Evolutionary conservation across 2,329 filamentous ascomycete genomes (phyloP).

Genomic region (Knoxdaviesia capensis): DNA sequence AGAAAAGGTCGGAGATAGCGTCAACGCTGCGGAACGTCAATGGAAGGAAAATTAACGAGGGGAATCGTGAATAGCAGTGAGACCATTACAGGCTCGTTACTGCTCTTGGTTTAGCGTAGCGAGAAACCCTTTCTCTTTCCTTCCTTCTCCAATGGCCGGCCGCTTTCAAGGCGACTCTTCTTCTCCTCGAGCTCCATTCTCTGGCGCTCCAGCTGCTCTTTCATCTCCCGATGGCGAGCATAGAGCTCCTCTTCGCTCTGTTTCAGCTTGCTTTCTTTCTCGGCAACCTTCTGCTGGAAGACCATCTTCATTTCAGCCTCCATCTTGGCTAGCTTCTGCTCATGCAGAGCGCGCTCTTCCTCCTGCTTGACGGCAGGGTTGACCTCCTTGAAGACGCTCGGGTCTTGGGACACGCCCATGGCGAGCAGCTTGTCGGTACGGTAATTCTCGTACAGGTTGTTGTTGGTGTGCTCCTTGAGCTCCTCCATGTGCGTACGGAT

Average conservation of each 20-base stretch:
- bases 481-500: conserved; percentile 99
- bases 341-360: conserved; percentile 92
- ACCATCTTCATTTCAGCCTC: conserved; percentile 99
- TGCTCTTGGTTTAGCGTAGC: conserved; percentile 48
- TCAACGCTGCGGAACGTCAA: not conserved
- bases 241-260: conserved; percentile 99
- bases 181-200: conserved; percentile 93
- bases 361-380: conserved; percentile 99
- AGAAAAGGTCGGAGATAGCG: conserved; percentile 1
- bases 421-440: conserved; percentile 96
- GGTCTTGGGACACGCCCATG: conserved; percentile 97
- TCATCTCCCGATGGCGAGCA: conserved; percentile 97
- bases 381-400: conserved; percentile 99
- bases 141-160: conserved; percentile 91
- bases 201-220: conserved; percentile 95
- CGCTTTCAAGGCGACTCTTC: conserved; percentile 88
- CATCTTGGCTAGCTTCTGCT: conserved; percentile 99
- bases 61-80: conserved; percentile 5
- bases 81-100: conserved; percentile 4
- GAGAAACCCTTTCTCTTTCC: conserved; percentile 99
- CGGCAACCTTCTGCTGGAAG: conserved; percentile 98
- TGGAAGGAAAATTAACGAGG: conserved; percentile 6
- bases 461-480: conserved; percentile 99
- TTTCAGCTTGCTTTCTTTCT: conserved; percentile 99
- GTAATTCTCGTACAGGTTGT: conserved; percentile 98